phyloP scores from a whole-genome alignment of 225 moss, liverwort and hornwort genomes.

The Pseudisothecium myosuroides region DNA sequence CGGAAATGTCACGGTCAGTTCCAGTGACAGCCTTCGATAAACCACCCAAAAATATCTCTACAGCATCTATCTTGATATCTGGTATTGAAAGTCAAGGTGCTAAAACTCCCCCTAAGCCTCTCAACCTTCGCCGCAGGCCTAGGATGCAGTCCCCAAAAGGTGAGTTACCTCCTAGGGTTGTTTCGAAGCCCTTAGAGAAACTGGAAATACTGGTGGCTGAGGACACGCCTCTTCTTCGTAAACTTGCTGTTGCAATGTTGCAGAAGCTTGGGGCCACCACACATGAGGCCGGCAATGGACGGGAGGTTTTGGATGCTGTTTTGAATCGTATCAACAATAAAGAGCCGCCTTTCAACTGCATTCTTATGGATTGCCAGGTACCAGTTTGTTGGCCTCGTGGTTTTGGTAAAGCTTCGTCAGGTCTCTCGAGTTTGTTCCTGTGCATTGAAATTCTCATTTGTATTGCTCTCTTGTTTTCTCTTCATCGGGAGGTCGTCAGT shows the following conservation, averaged over 20 bases:
- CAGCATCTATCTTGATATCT: background rate
- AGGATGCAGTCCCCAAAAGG: background rate
- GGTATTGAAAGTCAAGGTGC: background rate
- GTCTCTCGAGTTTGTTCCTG: background rate
- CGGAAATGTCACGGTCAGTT: constrained; percentile 8
- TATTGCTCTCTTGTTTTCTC: background rate
- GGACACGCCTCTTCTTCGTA: constrained; percentile 57
- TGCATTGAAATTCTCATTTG: background rate
- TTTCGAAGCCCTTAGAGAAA: constrained; percentile 44
- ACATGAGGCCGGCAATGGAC: constrained; percentile 45
- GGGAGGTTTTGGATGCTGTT: constrained; percentile 51
- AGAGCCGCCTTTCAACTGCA: constrained; percentile 54
- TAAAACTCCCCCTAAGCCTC: constrained; percentile 2
- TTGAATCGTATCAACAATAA: constrained; percentile 20
- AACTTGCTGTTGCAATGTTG: constrained; percentile 56
- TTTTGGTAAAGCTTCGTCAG: background rate
- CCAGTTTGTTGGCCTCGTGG: background rate
- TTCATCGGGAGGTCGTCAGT: background rate
- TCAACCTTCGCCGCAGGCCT: background rate
- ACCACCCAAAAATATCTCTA: background rate
- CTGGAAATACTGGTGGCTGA: constrained; percentile 68
- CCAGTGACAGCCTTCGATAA: constrained; percentile 5
- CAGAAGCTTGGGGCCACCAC: constrained; percentile 57
- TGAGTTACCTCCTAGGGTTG: background rate
- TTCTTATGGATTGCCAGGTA: constrained; percentile 90